These are phyloP conservation scores for Spongiforma sp. DNA, from an alignment of 1,284 basidiomycete species.

Conservation along the genomic window DNA sequence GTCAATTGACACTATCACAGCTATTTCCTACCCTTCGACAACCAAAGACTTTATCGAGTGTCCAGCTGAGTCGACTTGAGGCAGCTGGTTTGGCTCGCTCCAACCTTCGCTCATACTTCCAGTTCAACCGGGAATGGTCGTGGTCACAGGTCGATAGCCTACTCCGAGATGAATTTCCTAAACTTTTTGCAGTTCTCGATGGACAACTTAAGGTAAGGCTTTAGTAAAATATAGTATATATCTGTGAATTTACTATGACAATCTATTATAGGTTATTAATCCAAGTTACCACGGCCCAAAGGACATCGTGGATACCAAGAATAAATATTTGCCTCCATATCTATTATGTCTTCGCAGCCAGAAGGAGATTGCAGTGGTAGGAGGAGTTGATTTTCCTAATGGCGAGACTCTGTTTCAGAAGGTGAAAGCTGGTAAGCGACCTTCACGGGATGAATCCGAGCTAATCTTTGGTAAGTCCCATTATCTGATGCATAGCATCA, in stretches of 20 bases:
- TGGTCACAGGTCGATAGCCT: background rate
- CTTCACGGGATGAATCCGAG: background rate
- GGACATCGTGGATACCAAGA: background rate
- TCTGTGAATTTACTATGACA: too few relatives aligned
- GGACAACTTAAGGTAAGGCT: background rate
- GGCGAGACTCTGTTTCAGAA: background rate
- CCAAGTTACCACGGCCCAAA: background rate
- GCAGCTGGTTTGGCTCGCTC: background rate
- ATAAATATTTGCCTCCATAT: background rate
- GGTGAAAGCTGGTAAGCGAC: background rate
- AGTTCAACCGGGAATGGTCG: background rate
- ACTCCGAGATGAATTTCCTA: background rate
- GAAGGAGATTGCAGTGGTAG: background rate
- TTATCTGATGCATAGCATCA: background rate
- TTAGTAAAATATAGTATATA: too few relatives aligned
- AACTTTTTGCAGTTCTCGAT: background rate
- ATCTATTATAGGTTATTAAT: background rate
- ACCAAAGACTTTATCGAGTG: background rate
- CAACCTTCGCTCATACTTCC: background rate
- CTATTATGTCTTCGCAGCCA: background rate
- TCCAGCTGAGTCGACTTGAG: background rate
- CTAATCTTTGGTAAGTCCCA: background rate
- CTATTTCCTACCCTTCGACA: background rate
- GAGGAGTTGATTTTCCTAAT: background rate
- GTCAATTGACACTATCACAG: background rate